Conservation (phyloP, 2,329 filamentous ascomycete species). For the Ceratocystis cubensis region DNA sequence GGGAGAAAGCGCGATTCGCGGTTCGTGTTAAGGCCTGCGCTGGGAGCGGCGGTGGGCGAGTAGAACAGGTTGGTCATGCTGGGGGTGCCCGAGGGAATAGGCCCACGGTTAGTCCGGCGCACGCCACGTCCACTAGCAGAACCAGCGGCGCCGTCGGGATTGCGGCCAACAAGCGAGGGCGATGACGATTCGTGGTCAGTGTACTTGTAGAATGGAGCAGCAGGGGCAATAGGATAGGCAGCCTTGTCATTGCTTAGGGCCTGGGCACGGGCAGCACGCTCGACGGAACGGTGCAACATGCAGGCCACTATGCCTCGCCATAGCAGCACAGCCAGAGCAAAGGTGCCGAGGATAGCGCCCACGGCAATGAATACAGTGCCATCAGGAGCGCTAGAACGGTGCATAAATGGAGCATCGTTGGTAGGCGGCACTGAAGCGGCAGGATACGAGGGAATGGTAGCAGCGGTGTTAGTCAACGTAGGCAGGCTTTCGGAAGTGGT, state of each 20-base stretch:
- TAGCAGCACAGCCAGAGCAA: constrained; percentile 66
- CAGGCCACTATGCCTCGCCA: constrained; percentile 85
- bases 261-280: constrained; percentile 67
- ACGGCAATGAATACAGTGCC: constrained; percentile 95
- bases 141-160: constrained; percentile 8
- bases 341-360: constrained; percentile 72
- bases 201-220: constrained; percentile 51
- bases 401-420: constrained; percentile 78
- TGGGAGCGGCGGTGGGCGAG: constrained; percentile 69
- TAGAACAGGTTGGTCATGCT: constrained; percentile 75
- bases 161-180: constrained; percentile 32
- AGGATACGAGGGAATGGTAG: constrained; percentile 46
- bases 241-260: constrained; percentile 58
- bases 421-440: constrained; percentile 70
- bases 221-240: constrained; percentile 43
- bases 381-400: constrained; percentile 70
- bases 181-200: constrained; percentile 39
- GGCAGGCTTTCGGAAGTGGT: constrained; percentile 29
- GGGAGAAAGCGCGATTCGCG: constrained; percentile 74
- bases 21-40: constrained; percentile 49
- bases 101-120: constrained; percentile 41
- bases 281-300: constrained; percentile 82
- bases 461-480: constrained; percentile 31
- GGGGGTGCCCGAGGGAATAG: constrained; percentile 42
- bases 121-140: constrained; percentile 37